Base-by-base conservation (phyloP, 805 yeast species). In the Candida loeiensis region DNA sequence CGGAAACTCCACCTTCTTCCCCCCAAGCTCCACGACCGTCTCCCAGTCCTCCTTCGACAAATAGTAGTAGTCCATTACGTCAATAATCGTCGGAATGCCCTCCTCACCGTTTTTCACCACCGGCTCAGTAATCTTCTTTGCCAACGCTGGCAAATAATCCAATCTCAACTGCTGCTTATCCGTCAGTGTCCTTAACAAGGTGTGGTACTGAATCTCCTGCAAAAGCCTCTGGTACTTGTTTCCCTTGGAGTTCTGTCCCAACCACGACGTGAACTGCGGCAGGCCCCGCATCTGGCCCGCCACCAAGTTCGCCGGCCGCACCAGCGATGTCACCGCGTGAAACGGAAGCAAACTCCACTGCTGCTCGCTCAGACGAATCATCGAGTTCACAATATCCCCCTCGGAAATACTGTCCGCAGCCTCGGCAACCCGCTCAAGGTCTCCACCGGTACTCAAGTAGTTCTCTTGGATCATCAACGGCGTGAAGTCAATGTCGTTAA, bases 391-490 rank as follows among this genome's bases (percentile, higher is more conserved):
- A 17, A 83, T 58, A 59, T 93, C 98, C 11, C 89, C 84, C 40
- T 76, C 74, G n/a, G 95, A 84, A 34, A 93, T 86, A 36, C 86
- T 77, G 50, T 88, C 88, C 0, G 98, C 87, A 0, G 99, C 98
- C 20, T 70, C 64, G 1, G 87, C 83, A 1, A 83, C 80, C 13
- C 80, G 66, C 46, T 75, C 70, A 43, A 91, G 61, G n/a, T 74
- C 67, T 12, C 14, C 18, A 14, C 24, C 16, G 0, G 95, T 81
- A 25, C 64, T 64, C 36, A 87, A 61, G 58, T 93, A 93, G 63
- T 93, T 93, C 59, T 93, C 99, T 56, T 91, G 97, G 39, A 93
- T 77, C 98, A 93, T 91, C 45, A 91, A 71, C 4, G 99, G 98
- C 1, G 95, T 81, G 58, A 93, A 84, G 56, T 89, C 96, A 63